Evolutionary conservation across 176 grass and related monocot genomes (phyloP).

Genomic region (Carex myosuroides): DNA sequence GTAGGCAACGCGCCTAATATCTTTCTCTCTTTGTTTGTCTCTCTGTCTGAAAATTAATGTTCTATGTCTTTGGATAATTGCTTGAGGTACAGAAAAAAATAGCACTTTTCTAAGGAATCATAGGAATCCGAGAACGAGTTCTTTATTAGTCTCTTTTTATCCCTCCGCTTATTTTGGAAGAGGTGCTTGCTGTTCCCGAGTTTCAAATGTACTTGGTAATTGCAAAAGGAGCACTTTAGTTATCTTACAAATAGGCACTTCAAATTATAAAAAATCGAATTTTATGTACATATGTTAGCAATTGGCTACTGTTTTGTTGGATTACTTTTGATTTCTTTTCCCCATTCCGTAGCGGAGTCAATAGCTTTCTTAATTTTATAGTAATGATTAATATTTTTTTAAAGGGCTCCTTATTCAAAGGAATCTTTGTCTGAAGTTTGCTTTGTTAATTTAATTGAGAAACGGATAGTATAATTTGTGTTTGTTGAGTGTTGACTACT

Average conservation of each 20-base stretch:
- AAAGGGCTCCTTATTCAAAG: constrained; percentile 4
- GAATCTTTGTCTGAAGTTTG: not conserved
- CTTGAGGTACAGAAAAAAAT: not conserved
- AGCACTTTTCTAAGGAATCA: not conserved
- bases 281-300: not conserved
- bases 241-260: constrained; percentile 5
- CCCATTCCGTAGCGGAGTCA: not conserved
- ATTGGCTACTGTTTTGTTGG: not conserved
- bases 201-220: not conserved
- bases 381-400: not conserved
- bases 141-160: not conserved
- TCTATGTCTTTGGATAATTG: not conserved
- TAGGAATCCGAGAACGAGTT: not conserved
- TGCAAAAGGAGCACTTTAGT: not conserved
- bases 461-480: not conserved
- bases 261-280: not conserved
- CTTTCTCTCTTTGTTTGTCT: not conserved
- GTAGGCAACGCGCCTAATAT: too few relatives aligned
- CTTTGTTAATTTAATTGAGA: not conserved
- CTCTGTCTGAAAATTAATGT: not conserved
- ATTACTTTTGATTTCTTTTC: not conserved
- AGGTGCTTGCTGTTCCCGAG: not conserved
- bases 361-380: not conserved
- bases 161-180: not conserved
- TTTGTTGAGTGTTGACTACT: not conserved